phyloP scores from a whole-genome alignment of 2,329 filamentous ascomycete genomes.

The Blumeriella jaapii region DNA sequence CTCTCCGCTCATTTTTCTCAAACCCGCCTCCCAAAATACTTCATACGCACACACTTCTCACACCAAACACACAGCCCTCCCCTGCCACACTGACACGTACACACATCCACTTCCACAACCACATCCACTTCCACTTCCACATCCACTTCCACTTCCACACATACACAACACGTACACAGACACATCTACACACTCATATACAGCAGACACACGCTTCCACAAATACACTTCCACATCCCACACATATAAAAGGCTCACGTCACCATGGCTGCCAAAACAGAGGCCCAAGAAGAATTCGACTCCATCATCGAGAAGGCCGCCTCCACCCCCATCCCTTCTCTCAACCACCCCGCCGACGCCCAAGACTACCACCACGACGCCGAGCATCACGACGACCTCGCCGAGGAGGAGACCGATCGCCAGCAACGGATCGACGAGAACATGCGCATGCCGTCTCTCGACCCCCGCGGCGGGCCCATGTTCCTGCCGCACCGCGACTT shows the following conservation, averaged over 20 bases:
- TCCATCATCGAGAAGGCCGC: constrained; percentile 47
- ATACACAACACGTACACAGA: too few species aligned
- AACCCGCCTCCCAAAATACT: too few species aligned
- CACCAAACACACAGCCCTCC: too few species aligned
- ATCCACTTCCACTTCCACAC: too few species aligned
- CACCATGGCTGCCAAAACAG: constrained; percentile 33
- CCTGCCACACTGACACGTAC: too few species aligned
- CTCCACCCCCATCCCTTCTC: constrained; percentile 8
- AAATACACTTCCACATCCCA: too few species aligned
- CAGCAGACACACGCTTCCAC: too few species aligned
- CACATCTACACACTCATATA: too few species aligned
- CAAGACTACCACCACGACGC: constrained; percentile 38
- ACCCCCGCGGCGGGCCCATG: constrained; percentile 35
- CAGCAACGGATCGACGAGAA: constrained; percentile 44
- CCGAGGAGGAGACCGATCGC: constrained; percentile 32
- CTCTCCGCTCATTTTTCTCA: too few species aligned
- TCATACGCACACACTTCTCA: too few species aligned
- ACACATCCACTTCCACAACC: too few species aligned
- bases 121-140: background rate
- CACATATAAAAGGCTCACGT: background rate
- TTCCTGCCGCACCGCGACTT: constrained; percentile 51
- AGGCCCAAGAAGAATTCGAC: constrained; percentile 58
- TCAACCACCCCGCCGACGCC: constrained; percentile 47
- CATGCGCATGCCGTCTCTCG: constrained; percentile 52
- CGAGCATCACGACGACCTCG: constrained; percentile 41